Conservation (phyloP, 2,329 filamentous ascomycete species). For the Elsinoe arachidis region DNA sequence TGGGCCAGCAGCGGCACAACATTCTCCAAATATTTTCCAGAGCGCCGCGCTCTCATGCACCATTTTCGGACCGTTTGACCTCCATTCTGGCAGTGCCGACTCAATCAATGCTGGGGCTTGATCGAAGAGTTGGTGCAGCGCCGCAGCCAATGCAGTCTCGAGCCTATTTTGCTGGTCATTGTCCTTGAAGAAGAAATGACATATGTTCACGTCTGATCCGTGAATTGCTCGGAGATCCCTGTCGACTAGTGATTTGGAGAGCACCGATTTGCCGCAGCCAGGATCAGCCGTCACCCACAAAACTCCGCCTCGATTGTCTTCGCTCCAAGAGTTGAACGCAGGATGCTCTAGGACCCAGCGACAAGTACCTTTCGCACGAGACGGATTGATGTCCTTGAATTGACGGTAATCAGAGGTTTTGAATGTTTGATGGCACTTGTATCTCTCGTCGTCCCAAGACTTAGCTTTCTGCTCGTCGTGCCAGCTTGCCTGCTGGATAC, state of each 20-base stretch:
- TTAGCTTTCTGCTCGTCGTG: neutral
- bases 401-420: conserved; percentile 24
- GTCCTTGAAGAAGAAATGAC: conserved; percentile 35
- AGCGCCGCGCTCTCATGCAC: conserved; percentile 15
- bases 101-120: conserved; percentile 22
- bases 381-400: conserved; percentile 29
- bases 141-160: conserved; percentile 26
- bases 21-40: conserved; percentile 16
- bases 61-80: conserved; percentile 20
- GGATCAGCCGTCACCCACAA: conserved; percentile 35
- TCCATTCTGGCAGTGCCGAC: conserved; percentile 16
- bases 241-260: conserved; percentile 30
- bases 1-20: conserved; percentile 4
- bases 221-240: conserved; percentile 17
- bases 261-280: conserved; percentile 35
- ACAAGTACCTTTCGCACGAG: conserved; percentile 26
- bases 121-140: conserved; percentile 32
- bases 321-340: conserved; percentile 23
- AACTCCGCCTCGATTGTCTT: conserved; percentile 20
- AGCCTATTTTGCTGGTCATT: conserved; percentile 28
- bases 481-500: neutral
- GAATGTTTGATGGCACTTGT: conserved; percentile 18
- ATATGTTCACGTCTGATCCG: conserved; percentile 14
- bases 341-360: conserved; percentile 27
- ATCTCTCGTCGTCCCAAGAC: neutral